Percentiles rank a stretch among this genome's conserved stretches.
Conservation (phyloP, 148 eudicot species). For the Vaccinium macrocarpon region DNA sequence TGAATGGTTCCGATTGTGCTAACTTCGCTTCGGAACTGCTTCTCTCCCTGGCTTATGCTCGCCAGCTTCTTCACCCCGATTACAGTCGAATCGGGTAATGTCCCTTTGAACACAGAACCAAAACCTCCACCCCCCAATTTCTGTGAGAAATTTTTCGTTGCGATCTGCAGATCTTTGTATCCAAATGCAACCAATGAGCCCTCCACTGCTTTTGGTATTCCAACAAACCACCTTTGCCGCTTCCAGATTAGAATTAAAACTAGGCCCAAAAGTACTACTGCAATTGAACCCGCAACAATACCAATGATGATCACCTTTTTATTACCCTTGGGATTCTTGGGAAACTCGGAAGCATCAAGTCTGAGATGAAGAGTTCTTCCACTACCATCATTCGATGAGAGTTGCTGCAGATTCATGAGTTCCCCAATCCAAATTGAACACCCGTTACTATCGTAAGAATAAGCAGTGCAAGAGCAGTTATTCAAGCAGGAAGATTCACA, state of each 20-base stretch:
- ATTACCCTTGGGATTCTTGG: neutral
- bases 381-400: constrained; percentile 34
- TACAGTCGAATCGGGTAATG: constrained; percentile 44
- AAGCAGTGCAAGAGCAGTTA: constrained; percentile 54
- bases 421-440: constrained; percentile 50
- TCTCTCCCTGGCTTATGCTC: constrained; percentile 54
- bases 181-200: constrained; percentile 51
- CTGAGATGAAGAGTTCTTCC: constrained; percentile 39
- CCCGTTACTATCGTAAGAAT: constrained; percentile 30
- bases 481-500: constrained; percentile 42
- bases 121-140: constrained; percentile 67
- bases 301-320: constrained; percentile 15
- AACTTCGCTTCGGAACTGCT: constrained; percentile 64
- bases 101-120: constrained; percentile 63
- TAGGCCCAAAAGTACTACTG: neutral
- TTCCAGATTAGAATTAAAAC: neutral
- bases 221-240: constrained; percentile 9
- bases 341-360: constrained; percentile 45
- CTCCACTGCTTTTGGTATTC: constrained; percentile 29
- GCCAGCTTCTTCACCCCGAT: constrained; percentile 68
- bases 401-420: constrained; percentile 39
- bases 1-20: constrained; percentile 68
- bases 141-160: constrained; percentile 54
- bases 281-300: neutral
- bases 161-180: constrained; percentile 47